Evolutionary conservation across 768 basidiomycete species (phyloP).

Genomic region (Floccularia luteovirens): DNA sequence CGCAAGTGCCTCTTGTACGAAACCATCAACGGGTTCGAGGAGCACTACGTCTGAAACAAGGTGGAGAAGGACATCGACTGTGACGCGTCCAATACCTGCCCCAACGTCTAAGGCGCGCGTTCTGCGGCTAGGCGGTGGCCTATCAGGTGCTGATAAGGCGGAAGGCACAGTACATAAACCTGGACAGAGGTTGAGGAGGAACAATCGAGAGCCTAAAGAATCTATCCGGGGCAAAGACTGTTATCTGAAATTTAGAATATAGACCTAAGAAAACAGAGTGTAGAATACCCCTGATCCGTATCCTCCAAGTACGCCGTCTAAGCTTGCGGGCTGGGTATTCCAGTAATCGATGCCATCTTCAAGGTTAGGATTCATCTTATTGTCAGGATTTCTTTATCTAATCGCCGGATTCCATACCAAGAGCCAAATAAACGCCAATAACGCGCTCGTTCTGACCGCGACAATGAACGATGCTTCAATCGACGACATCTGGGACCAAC

Average conservation of each 20-base stretch:
- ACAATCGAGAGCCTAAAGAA: constrained; percentile 81
- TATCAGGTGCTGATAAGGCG: constrained; percentile 51
- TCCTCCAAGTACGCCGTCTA: constrained; percentile 79
- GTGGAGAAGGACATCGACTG: constrained; percentile 80
- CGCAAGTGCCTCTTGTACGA: constrained; percentile 65
- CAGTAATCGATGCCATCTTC: constrained; percentile 83
- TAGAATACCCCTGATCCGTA: constrained; percentile 49
- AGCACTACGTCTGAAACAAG: constrained; percentile 84
- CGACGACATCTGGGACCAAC: constrained; percentile 57
- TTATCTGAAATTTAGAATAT: constrained; percentile 8
- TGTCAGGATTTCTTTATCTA: constrained; percentile 15
- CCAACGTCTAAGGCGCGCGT: constrained; percentile 86
- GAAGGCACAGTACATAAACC: constrained; percentile 73
- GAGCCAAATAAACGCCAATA: constrained; percentile 30
- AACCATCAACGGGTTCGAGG: constrained; percentile 78
- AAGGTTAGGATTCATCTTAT: constrained; percentile 40
- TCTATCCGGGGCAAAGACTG: constrained; percentile 91
- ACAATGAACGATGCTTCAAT: constrained; percentile 22
- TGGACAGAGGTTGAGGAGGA: constrained; percentile 77
- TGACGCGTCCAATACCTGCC: constrained; percentile 92
- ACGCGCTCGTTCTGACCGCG: no score
- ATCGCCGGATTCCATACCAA: constrained; percentile 18
- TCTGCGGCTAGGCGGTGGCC: constrained; percentile 14
- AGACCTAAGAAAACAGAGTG: constrained; percentile 17
- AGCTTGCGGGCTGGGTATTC: constrained; percentile 70